Base-by-base conservation (phyloP, 345 rosid genomes). In the Citrus mangshanensis region DNA sequence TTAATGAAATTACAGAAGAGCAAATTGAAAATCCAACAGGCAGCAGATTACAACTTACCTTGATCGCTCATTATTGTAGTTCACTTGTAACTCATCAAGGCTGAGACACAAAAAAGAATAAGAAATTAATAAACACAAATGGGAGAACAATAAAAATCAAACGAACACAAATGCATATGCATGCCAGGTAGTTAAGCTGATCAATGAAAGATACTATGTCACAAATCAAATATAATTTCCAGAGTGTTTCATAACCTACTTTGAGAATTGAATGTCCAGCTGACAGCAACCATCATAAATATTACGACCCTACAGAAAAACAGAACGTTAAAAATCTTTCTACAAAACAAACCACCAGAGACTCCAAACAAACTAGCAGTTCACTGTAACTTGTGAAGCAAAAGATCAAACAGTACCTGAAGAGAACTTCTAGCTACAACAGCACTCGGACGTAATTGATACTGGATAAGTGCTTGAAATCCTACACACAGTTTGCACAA, bases 281-380 rank as follows among this genome's bases (percentile, higher is more conserved):
- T 96, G 97, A 79, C 98, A 96, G 88, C 99, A 91, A 32, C 99
- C 97, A 77, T 96, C 99, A 79, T 96, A 96, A 68, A 96, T 96
- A 85, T 96, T 96, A 55, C 98, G 97, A 49, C 97, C 99, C 99
- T 93, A 79, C 59, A 80, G 83, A 79, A 70, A 25, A 76, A 63
- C 27, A 46, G 74, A 54, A 71, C n/a, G 28, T 66, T 61, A 60
- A 65, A 59, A 27, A 30, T 61, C 72, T 27, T 56, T 16, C 40
- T 14, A 58, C 55, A 82, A 82, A 74, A 12, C 42, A 78, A 82
- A 73, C 67, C 62, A 59, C 30, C 24, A 34, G 8, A 35, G 74
- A 60, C 37, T 21, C 37, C 68, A 38, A 73, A 64, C 21, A 64
- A 67, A 62, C 30, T 55, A 54, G 10, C 21, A 66, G 34, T 67